Evolutionary conservation across 148 eudicot genomes (phyloP), one percentile per base, ranked within the genome.

Genomic region (Diospyros lotus): DNA sequence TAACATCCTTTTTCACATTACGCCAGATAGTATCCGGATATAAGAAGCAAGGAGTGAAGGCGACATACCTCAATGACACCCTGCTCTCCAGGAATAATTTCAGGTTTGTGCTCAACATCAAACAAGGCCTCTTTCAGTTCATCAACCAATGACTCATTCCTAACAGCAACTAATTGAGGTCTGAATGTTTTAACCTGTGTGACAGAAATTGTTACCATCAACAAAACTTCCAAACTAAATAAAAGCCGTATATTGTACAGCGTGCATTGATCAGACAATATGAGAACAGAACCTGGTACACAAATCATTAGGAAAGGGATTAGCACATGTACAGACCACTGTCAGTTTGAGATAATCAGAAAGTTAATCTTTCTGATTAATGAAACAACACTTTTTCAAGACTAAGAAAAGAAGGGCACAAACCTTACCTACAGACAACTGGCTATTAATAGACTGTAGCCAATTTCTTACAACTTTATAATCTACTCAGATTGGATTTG

Each of bases 71-170:
- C 99, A 66, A 96, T 58, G 42, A 89, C 80, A 41, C 99, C 99
- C 75, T 93, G 86, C 75, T 96, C 99, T 68, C 99, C 99, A 50
- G 99, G 94, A 81, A 96, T 91, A 67, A 96, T 96, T 83, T 91
- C 97, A 40, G 98, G 99, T 76, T 86, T 93, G 88, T 91, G 65
- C 39, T 93, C 95, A 59, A 81, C 77, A 84, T 85, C 97, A 62
- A 90, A 86, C 74, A 96, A 85, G 87, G 99, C 99, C 76, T 91
- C 99, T 81, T 75, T 87, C 65, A 96, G 99, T 83, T 93, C 99
- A 75, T 56, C 84, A 82, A 88, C 69, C 71, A 89, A 85, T 61
- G 95, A 89, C 81, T 91, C 99, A 62, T 89, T 83, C 74, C 87
- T 84, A 40, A 96, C 81, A 38, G 99, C 82, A 58, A 96, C 99